Conservation (phyloP, 2,329 filamentous ascomycete species). For the Diplodia sapinea region DNA sequence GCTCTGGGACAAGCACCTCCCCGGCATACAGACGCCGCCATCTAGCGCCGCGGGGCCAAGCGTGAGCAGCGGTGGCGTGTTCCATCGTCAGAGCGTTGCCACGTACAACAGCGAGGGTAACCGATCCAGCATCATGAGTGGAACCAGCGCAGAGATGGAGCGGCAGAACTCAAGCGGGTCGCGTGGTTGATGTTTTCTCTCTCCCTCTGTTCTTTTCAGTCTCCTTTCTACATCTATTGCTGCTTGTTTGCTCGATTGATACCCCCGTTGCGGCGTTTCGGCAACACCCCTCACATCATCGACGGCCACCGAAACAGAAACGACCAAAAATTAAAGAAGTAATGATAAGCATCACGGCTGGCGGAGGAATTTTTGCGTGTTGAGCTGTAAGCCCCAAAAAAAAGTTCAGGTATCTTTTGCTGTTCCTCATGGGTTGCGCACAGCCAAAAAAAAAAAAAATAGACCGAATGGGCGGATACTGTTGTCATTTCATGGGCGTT, state of each 20-base stretch:
- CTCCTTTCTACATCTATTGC: constrained; percentile 4
- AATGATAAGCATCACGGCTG: background rate
- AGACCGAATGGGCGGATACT: constrained; percentile 16
- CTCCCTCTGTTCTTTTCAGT: background rate
- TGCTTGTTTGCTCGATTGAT: constrained; percentile 27
- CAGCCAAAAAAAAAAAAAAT: background rate
- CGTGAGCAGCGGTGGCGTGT: constrained; percentile 40
- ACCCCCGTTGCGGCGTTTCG: constrained; percentile 24
- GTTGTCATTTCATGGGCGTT: constrained; percentile 24
- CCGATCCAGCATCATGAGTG: constrained; percentile 46
- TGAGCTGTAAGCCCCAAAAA: background rate
- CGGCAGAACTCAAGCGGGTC: constrained; percentile 28
- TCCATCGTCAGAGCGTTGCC: constrained; percentile 45
- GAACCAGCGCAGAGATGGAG: constrained; percentile 33
- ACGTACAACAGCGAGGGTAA: constrained; percentile 47
- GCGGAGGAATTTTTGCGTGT: background rate
- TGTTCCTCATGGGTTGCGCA: background rate
- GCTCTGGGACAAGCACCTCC: constrained; percentile 70
- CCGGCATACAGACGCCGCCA: constrained; percentile 29
- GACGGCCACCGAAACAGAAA: background rate
- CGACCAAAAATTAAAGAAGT: background rate
- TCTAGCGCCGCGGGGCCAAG: constrained; percentile 42
- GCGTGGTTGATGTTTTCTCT: constrained; percentile 1
- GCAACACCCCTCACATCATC: constrained; percentile 19
- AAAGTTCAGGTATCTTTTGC: background rate